A percentile compares a stretch with the other conserved stretches of the same genome.
phyloP scores from a whole-genome alignment of 768 basidiomycete genomes.

The Auriscalpium orientale region DNA sequence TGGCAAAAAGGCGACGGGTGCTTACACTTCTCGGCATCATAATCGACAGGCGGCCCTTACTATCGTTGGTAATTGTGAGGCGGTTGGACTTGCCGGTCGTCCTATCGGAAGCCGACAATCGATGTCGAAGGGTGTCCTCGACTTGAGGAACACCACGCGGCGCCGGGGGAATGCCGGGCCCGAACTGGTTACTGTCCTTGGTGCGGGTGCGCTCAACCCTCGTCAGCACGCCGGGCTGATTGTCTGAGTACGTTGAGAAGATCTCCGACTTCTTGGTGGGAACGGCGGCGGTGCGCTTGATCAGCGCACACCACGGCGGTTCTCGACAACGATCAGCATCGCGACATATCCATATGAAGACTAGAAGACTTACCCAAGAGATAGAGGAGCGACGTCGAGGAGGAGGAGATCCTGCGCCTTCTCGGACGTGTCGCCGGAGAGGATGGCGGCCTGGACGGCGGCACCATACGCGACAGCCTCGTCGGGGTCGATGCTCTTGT shows the following conservation, averaged over 20 bases:
- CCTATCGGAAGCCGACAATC: constrained; percentile 93
- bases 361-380: background rate
- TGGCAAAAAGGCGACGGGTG: too few relatives aligned
- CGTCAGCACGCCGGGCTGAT: constrained; percentile 97
- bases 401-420: too few relatives aligned
- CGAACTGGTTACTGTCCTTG: constrained; percentile 98
- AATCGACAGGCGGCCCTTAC: constrained; percentile 89
- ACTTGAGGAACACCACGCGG: constrained; percentile 97
- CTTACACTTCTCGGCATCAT: constrained; percentile 91
- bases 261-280: constrained; percentile 98
- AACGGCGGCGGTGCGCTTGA: constrained; percentile 97
- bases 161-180: constrained; percentile 92
- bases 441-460: too few relatives aligned
- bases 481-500: too few relatives aligned
- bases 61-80: constrained; percentile 91
- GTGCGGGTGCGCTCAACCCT: constrained; percentile 97
- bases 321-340: constrained; percentile 60
- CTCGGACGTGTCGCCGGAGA: too few relatives aligned
- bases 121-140: constrained; percentile 96
- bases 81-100: constrained; percentile 94
- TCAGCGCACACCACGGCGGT: constrained; percentile 97
- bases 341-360: constrained; percentile 19
- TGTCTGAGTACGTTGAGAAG: constrained; percentile 98
- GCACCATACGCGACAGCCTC: too few relatives aligned
- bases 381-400: too few relatives aligned